Evolutionary conservation across 2,329 filamentous ascomycete species (phyloP), one percentile per base, ranked within the genome.

Genomic region (Sporothrix dimorphospora): DNA sequence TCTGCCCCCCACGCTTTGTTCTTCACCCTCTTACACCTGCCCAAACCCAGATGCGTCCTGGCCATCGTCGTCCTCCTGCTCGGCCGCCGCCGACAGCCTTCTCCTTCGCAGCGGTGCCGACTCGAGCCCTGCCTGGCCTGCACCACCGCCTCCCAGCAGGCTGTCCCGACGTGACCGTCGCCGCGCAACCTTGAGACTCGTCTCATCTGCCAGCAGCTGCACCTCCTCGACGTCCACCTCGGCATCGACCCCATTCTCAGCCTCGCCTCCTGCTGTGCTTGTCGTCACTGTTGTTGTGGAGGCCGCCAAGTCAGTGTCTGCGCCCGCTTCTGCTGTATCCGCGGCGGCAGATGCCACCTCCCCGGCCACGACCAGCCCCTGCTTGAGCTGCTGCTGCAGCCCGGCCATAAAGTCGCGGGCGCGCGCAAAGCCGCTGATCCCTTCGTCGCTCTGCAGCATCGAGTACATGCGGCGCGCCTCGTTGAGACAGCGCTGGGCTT

Each of bases 401-500:
- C 81, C 81, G 12, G 83, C 80, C 76, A 90, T 81, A 73, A 88
- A 88, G 2, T 83, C 82, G 71, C 82, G 85, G 0, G 89, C 89
- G 11, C 79, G 77, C 0, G 75, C 78, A 73, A 89, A 90, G 40
- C 83, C 82, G 70, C 83, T 80, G 61, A 90, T 84, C 34, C 86
- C 88, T 16, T 86, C 82, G 68, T 85, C 83, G 66, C 83, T 80
- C 1, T 84, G 82, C 24, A 89, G 79, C 14, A 83, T 80, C 7
- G 83, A 82, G 77, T 90, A 91, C 77, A 85, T 86, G 66, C 80
- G 82, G 38, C 83, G 81, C 3, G 93, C 93, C 75, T 92, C 89
- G 66, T 92, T 89, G 1, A 98, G 86, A 75, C 92, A 93, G 72
- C 88, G 87, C 75, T 93, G 92, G 0, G 94, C 92, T 78, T 97